Conservation (phyloP, 805 yeast genomes). For the Wickerhamiella cacticola region DNA sequence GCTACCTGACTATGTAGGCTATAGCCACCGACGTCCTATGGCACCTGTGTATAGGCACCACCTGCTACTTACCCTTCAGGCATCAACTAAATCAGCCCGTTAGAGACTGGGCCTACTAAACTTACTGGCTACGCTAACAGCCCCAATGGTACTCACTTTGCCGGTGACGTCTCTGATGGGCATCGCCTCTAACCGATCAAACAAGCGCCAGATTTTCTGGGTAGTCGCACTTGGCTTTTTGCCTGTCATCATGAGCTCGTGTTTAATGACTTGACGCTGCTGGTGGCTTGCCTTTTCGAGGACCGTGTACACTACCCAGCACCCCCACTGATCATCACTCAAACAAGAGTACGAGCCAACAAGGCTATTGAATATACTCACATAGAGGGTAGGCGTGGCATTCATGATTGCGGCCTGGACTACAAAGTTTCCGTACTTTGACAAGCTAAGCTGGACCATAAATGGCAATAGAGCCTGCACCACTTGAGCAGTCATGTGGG, state of each 20-base stretch:
- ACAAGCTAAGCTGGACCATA: not conserved
- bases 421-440: constrained; percentile 7
- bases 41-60: too few relatives aligned
- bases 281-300: constrained; percentile 1
- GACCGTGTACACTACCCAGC: not conserved
- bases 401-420: constrained; percentile 2
- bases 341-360: not conserved
- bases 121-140: too few relatives aligned
- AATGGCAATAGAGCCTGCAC: not conserved
- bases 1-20: too few relatives aligned
- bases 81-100: too few relatives aligned
- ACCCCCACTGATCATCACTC: not conserved
- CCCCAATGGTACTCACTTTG: not conserved
- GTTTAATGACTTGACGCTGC: not conserved
- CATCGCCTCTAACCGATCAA: not conserved
- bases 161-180: not conserved
- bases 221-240: not conserved
- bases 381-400: not conserved
- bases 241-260: not conserved
- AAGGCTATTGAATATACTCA: not conserved
- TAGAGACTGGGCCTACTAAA: too few relatives aligned
- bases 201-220: not conserved
- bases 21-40: too few relatives aligned
- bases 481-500: not conserved
- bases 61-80: too few relatives aligned